Base-by-base conservation (phyloP, 257 asterid genomes). In the Gardenia jasminoides region DNA sequence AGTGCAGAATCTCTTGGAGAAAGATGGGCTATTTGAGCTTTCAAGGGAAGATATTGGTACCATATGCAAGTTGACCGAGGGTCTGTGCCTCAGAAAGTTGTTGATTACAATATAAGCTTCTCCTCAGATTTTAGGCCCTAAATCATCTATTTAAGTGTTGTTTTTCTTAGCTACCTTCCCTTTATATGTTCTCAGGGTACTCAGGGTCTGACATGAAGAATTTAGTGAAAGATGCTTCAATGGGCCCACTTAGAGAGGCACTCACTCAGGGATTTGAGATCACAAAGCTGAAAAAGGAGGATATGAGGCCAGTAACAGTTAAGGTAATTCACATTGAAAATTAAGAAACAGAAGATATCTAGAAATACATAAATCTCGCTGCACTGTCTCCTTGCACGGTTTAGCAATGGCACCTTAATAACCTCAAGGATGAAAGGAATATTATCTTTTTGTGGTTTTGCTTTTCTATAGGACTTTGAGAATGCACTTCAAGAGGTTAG, bases 191-290 rank as follows among this genome's bases (percentile, higher is more conserved):
- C 47, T 76, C 83, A 93, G 99, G 99, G 67, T 96, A 96, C 86
- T 96, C 99, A n/a, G 99, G 98, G 76, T 96, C 99, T 13, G 99
- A 96, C 79, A 96, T 93, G 99, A 93, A 96, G 89, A 96, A 93
- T 76, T 85, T 96, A 83, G 99, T 96, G 88, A 96, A 96, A 89
- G 99, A 96, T 84, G 99, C 99, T 70, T 92, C 98, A 67, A 92
- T 93, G 99, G 99, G 98, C 74, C 98, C 99, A 31, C 87, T 96
- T 24, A 91, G 98, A 82, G 99, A 93, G 78, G 99, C 97, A 77
- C 92, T 93, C 28, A 84, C 67, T 71, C 92, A 89, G 81, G 99
- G 99, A 66, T 83, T 85, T 70, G 93, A 91, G 73, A 96, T 96
- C 77, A 88, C 96, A 69, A 92, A 90, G 89, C 94, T 96, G 77